Conservation (phyloP, 1,284 basidiomycete genomes). For the Fomes fomentarius region DNA sequence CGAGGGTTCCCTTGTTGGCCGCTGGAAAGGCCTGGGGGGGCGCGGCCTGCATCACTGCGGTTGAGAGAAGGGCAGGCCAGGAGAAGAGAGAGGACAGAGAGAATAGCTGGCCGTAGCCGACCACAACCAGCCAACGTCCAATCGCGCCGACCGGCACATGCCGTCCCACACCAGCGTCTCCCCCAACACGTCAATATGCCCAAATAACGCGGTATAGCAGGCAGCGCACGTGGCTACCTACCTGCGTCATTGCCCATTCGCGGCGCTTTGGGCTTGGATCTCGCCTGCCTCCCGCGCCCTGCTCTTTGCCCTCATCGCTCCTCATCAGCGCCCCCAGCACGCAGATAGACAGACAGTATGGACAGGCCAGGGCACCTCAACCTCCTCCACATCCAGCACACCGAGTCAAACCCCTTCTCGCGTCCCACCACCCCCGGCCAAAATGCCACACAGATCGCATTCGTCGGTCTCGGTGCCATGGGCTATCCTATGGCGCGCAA, state of each 20-base stretch:
- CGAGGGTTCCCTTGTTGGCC: slow-evolving; percentile 64
- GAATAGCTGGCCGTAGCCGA: slow-evolving; percentile 22
- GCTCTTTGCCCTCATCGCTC: background rate
- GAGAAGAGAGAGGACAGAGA: slow-evolving; percentile 4
- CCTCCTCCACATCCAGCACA: slow-evolving; percentile 20
- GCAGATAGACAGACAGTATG: background rate
- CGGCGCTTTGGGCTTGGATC: slow-evolving; percentile 4
- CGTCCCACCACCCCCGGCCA: slow-evolving; percentile 52
- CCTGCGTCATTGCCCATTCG: slow-evolving; percentile 7
- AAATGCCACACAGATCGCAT: slow-evolving; percentile 52
- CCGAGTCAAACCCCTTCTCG: slow-evolving; percentile 53
- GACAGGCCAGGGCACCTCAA: slow-evolving; percentile 13
- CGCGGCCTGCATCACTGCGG: slow-evolving; percentile 40
- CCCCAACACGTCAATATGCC: slow-evolving; percentile 15
- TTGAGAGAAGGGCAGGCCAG: slow-evolving; percentile 24
- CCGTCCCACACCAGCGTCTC: slow-evolving; percentile 9
- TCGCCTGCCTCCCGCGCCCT: background rate
- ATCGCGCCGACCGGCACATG: slow-evolving; percentile 10
- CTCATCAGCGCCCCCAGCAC: background rate
- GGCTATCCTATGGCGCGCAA: slow-evolving; percentile 77
- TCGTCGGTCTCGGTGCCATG: slow-evolving; percentile 73
- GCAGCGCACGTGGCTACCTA: slow-evolving; percentile 6
- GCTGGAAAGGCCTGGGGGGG: too few species aligned
- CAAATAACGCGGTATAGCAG: slow-evolving; percentile 21
- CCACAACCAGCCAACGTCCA: slow-evolving; percentile 14